Evolutionary conservation across 1,139 yeast species (phyloP).

Genomic region (Lodderomyces metapsilosis): DNA sequence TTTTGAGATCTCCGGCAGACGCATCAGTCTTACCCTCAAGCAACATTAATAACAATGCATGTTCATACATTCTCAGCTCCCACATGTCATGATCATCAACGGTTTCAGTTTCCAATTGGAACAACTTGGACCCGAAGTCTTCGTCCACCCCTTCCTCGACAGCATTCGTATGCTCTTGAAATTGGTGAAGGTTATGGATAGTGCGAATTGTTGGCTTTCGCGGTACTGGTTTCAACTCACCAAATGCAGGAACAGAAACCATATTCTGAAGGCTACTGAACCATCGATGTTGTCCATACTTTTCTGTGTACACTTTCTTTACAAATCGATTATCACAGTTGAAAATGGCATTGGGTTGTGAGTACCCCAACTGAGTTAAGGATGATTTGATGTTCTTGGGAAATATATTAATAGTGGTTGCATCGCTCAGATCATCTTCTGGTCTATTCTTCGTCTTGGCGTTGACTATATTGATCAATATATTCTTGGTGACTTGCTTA

Average conservation of each 20-base stretch:
- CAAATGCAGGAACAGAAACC: background rate
- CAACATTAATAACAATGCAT: constrained; percentile 16
- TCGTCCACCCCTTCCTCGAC: background rate
- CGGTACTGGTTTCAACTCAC: background rate
- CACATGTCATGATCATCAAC: constrained; percentile 16
- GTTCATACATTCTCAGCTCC: constrained; percentile 19
- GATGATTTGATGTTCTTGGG: background rate
- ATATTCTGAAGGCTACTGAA: background rate
- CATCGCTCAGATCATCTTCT: background rate
- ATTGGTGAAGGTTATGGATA: background rate
- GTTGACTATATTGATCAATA: constrained; percentile 1
- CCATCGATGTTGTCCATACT: constrained; percentile 3
- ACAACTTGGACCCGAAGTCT: constrained; percentile 4
- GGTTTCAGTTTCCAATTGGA: constrained; percentile 11
- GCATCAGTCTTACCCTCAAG: background rate
- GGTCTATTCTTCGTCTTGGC: background rate
- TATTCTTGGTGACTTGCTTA: constrained; percentile 1
- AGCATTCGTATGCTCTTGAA: background rate
- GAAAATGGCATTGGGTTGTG: background rate
- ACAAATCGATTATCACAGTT: background rate
- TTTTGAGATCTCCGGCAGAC: background rate
- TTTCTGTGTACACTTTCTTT: background rate
- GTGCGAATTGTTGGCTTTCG: background rate
- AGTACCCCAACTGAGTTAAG: background rate
- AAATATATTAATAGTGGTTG: background rate